phyloP scores from a whole-genome alignment of 148 eudicot genomes.

The Chenopodium quinoa region DNA sequence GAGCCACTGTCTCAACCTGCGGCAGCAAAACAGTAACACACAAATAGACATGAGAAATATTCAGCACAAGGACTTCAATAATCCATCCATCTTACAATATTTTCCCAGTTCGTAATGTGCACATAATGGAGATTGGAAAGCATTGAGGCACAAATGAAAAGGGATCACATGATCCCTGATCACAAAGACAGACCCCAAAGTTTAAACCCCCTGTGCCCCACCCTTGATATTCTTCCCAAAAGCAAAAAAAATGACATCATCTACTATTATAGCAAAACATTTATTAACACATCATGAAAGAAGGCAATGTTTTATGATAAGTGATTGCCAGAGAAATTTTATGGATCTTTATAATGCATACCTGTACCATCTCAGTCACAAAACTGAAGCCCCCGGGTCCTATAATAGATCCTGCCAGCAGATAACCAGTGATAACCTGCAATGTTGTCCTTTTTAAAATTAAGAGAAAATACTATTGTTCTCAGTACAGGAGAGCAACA shows the following conservation, averaged over 20 bases:
- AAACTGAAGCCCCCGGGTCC: slow-evolving; percentile 97
- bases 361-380: slow-evolving; percentile 98
- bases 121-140: neutral
- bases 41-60: neutral
- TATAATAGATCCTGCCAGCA: slow-evolving; percentile 91
- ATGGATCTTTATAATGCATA: slow-evolving; percentile 37
- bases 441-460: slow-evolving; percentile 10
- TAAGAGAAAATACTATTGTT: neutral
- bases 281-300: no score
- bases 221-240: neutral
- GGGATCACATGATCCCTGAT: neutral
- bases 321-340: neutral
- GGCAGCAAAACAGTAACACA: slow-evolving; percentile 9
- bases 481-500: neutral
- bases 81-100: neutral
- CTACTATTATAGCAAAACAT: neutral
- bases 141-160: neutral
- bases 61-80: neutral
- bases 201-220: neutral
- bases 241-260: neutral
- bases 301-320: no score
- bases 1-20: slow-evolving; percentile 99
- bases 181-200: neutral
- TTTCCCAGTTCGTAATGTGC: neutral
- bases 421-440: slow-evolving; percentile 98